A percentile compares a stretch with the other conserved stretches of the same genome.
phyloP scores from a whole-genome alignment of 2,329 filamentous ascomycete genomes.

The Diaporthe sp. region DNA sequence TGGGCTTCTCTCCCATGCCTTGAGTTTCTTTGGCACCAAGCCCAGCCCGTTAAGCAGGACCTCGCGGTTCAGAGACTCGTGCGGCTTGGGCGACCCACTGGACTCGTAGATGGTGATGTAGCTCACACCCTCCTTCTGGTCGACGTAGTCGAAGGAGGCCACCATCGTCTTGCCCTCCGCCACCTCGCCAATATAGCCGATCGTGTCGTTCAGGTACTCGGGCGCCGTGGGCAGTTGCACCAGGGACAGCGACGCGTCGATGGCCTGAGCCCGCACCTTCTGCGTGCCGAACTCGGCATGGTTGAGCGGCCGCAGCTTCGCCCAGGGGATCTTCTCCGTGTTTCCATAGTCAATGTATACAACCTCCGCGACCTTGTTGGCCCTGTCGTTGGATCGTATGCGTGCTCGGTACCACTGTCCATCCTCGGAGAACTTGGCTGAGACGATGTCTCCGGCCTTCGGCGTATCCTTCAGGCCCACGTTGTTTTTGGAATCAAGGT shows the following conservation, averaged over 20 bases:
- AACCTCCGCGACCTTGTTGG: constrained; percentile 88
- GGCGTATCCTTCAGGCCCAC: constrained; percentile 78
- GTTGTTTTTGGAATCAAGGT: constrained; percentile 84
- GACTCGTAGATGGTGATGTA: constrained; percentile 92
- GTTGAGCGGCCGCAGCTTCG: constrained; percentile 81
- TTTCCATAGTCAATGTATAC: constrained; percentile 98
- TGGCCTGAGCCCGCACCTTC: constrained; percentile 87
- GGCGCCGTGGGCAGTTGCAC: constrained; percentile 85
- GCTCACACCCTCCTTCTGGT: constrained; percentile 80
- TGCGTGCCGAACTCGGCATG: constrained; percentile 82
- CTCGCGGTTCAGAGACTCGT: constrained; percentile 90
- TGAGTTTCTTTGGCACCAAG: constrained; percentile 92
- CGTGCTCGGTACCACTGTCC: constrained; percentile 94
- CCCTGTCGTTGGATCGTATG: constrained; percentile 91
- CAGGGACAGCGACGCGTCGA: constrained; percentile 88
- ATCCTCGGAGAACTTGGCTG: constrained; percentile 90
- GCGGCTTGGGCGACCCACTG: constrained; percentile 65
- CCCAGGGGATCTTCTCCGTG: constrained; percentile 88
- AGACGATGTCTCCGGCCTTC: constrained; percentile 91
- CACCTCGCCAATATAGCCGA: constrained; percentile 78
- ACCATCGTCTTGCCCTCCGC: constrained; percentile 83
- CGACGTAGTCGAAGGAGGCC: constrained; percentile 89
- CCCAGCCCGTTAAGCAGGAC: constrained; percentile 85
- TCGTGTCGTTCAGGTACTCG: constrained; percentile 86
- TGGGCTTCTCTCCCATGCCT: constrained; percentile 83